Evolutionary conservation across 164 flowering plant genomes (phyloP).

Genomic region (Stephania japonica): DNA sequence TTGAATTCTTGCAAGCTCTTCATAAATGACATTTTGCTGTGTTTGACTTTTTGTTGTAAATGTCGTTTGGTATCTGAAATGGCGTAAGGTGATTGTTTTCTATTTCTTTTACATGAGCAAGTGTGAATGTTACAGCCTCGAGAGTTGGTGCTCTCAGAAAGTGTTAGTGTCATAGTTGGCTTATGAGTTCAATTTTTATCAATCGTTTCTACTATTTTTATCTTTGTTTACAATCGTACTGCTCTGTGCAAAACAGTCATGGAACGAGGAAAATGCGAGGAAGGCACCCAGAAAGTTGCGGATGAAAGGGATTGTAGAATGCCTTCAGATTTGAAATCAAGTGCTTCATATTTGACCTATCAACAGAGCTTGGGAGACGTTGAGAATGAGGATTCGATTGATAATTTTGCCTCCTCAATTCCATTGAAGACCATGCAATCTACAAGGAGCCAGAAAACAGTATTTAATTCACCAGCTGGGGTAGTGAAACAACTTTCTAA

Average conservation of each 20-base stretch:
- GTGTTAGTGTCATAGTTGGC: background rate
- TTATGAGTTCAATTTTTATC: too few species aligned
- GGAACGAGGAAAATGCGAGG: conserved; percentile 27
- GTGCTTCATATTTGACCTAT: conserved; percentile 7
- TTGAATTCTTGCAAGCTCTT: background rate
- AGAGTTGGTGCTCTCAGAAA: background rate
- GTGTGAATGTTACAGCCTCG: background rate
- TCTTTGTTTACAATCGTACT: conserved; percentile 6
- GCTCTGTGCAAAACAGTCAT: conserved; percentile 13
- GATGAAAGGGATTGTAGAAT: conserved; percentile 23
- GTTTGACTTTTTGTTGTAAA: background rate
- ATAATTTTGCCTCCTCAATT: conserved; percentile 33
- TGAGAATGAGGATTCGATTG: conserved; percentile 11
- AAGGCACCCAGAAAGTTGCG: conserved; percentile 13
- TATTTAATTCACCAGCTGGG: conserved; percentile 9
- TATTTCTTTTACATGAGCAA: background rate
- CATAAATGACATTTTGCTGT: background rate
- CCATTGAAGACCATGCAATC: conserved; percentile 39
- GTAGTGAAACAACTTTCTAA: conserved; percentile 12
- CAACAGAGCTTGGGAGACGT: conserved; percentile 6
- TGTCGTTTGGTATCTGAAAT: background rate
- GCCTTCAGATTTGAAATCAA: conserved; percentile 20
- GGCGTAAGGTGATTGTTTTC: too few species aligned
- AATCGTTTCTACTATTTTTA: background rate
- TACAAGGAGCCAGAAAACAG: conserved; percentile 18